phyloP scores from a whole-genome alignment of 768 basidiomycete genomes.

The Tylopilus felleus region DNA sequence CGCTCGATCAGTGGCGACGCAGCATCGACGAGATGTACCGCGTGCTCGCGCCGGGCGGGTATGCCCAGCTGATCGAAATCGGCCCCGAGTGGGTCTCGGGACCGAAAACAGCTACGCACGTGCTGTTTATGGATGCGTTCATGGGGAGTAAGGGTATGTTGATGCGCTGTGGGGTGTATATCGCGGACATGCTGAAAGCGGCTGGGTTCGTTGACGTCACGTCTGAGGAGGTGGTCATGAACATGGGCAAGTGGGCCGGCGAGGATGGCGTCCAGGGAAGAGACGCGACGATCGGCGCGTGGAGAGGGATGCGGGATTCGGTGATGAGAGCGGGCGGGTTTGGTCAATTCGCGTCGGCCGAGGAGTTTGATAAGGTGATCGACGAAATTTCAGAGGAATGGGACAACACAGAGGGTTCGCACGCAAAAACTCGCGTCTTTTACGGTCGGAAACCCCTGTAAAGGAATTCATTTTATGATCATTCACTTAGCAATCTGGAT shows the following conservation, averaged over 20 bases:
- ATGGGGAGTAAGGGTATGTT: conserved; percentile 8
- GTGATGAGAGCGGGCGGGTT: conserved; percentile 19
- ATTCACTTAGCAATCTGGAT: neutral
- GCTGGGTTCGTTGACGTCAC: conserved; percentile 19
- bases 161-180: conserved; percentile 5
- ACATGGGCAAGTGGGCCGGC: conserved; percentile 26
- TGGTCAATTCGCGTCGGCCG: conserved; percentile 13
- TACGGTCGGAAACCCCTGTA: conserved; percentile 16
- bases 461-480: neutral
- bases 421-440: neutral
- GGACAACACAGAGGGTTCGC: conserved; percentile 20
- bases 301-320: conserved; percentile 22
- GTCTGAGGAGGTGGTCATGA: conserved; percentile 16
- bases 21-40: conserved; percentile 28
- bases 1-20: conserved; percentile 26
- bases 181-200: conserved; percentile 19
- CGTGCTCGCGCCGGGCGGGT: conserved; percentile 33
- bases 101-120: conserved; percentile 4
- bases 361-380: conserved; percentile 18
- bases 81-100: conserved; percentile 17
- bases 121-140: conserved; percentile 13
- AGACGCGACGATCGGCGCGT: conserved; percentile 15
- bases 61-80: conserved; percentile 32
- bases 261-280: conserved; percentile 19
- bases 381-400: conserved; percentile 25